Conservation (phyloP, 2,329 filamentous ascomycete genomes). For the Nemania sp. region DNA sequence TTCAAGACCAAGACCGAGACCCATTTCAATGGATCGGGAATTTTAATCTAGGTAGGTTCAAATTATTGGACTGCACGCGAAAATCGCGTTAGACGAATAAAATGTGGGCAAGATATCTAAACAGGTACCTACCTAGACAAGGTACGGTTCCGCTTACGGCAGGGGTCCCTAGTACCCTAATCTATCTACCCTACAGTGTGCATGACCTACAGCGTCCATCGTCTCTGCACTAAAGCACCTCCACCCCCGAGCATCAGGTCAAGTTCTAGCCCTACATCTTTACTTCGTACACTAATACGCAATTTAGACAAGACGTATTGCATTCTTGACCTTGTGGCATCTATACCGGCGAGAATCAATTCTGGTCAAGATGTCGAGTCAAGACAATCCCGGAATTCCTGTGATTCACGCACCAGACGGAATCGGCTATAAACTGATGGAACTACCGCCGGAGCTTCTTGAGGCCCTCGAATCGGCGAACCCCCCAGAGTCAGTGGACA, state of each 20-base stretch:
- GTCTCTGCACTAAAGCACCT: too few species aligned
- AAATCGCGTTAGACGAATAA: slow-evolving; percentile 22
- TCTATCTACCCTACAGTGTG: too few species aligned
- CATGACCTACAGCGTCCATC: too few species aligned
- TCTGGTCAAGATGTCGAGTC: slow-evolving; percentile 47
- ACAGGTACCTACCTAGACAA: neutral
- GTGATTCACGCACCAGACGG: slow-evolving; percentile 54
- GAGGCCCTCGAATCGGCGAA: slow-evolving; percentile 56
- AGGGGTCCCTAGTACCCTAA: too few species aligned
- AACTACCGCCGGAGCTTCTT: slow-evolving; percentile 63
- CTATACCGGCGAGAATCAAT: neutral
- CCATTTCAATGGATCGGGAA: neutral
- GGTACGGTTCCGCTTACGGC: too few species aligned
- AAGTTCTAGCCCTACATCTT: too few species aligned
- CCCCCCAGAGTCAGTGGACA: slow-evolving; percentile 56
- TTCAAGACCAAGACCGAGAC: slow-evolving; percentile 5
- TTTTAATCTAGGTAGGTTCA: too few species aligned
- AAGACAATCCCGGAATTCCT: slow-evolving; percentile 50
- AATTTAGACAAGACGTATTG: too few species aligned
- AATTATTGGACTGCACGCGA: slow-evolving; percentile 2
- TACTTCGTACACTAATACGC: too few species aligned
- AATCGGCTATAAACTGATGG: slow-evolving; percentile 61
- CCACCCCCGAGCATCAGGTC: too few species aligned
- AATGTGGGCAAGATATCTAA: slow-evolving; percentile 1
- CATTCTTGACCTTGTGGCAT: too few species aligned